Evolutionary conservation across 1,139 yeast species (phyloP), one percentile per base, ranked within the genome.

Genomic region (Meyerozyma sp.): DNA sequence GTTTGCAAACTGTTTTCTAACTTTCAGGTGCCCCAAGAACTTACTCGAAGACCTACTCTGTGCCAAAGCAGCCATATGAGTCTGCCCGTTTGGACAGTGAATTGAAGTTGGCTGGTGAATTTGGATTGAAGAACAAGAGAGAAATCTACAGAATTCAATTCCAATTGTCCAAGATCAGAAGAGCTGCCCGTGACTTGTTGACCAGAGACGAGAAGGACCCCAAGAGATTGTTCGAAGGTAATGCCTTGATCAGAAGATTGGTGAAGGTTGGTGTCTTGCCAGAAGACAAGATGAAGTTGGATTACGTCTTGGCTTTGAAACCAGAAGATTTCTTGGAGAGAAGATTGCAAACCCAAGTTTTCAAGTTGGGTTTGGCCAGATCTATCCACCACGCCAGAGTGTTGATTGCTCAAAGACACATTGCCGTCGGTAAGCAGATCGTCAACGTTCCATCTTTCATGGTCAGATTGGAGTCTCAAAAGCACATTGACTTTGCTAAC

Each of bases 171-270:
- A 93, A 93, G 86, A 93, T 93, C 74, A 93, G 99, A 83, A 90
- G 98, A 83, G 98, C 98, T 74, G 99, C 99, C 71, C 96, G 99
- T 86, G 98, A 94, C 72, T 83, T 93, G 70, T 86, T 93, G 78
- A 93, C 98, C 81, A 90, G 97, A 82, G 98, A 93, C 67, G 98
- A 93, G 82, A 93, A 93, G 84, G 98, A 93, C 79, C 97, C 96
- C 82, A 93, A 90, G 88, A 91, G 99, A 83, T 86, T 93, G 70
- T 93, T 93, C 82, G 98, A 93, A 81, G 99, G 99, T 87, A 93
- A 93, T 72, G 99, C 99, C 70, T 89, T 93, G 75, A 93, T 90
- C 75, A 83, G 94, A 84, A 89, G 96, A 82, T 84, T 90, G 70
- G 97, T 90, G 53, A 90, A 97, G 81, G 82, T 90, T 62, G 99